These are phyloP conservation scores for Leptographium wingfieldii DNA, from an alignment of 2,329 filamentous ascomycete species.

Conservation along the genomic window DNA sequence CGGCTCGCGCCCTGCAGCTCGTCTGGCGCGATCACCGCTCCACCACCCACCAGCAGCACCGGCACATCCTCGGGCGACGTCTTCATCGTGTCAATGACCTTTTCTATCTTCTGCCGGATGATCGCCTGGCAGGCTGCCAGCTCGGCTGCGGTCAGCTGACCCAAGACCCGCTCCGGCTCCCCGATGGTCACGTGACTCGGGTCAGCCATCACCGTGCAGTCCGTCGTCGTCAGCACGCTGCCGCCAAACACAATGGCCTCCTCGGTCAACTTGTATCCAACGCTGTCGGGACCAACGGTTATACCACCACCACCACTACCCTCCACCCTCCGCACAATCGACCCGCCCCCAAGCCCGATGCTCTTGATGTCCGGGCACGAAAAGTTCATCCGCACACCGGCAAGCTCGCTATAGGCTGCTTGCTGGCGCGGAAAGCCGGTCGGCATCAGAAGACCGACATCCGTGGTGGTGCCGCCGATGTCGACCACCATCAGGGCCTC, in stretches of 20 bases:
- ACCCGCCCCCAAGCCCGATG: slow-evolving; percentile 47
- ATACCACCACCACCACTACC: slow-evolving; percentile 31
- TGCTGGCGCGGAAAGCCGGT: slow-evolving; percentile 53
- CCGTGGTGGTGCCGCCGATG: slow-evolving; percentile 54
- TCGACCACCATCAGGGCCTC: slow-evolving; percentile 47
- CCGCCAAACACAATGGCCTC: slow-evolving; percentile 46
- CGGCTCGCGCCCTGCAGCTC: slow-evolving; percentile 41
- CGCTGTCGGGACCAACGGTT: slow-evolving; percentile 15
- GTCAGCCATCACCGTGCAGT: slow-evolving; percentile 30
- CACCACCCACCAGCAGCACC: slow-evolving; percentile 51
- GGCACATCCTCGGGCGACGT: slow-evolving; percentile 45
- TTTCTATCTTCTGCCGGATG: slow-evolving; percentile 40
- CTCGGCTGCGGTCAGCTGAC: slow-evolving; percentile 19
- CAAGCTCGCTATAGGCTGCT: slow-evolving; percentile 48
- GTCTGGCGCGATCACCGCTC: slow-evolving; percentile 44
- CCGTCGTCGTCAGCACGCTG: slow-evolving; percentile 43
- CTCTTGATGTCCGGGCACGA: slow-evolving; percentile 44
- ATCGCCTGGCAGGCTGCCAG: slow-evolving; percentile 23
- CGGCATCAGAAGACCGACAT: slow-evolving; percentile 46
- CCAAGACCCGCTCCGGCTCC: slow-evolving; percentile 23
- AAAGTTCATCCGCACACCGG: slow-evolving; percentile 51
- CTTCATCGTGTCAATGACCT: slow-evolving; percentile 49
- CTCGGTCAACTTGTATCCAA: slow-evolving; percentile 30
- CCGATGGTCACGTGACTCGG: slow-evolving; percentile 26
- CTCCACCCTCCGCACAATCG: slow-evolving; percentile 29